Evolutionary conservation across 306 rosid genomes (phyloP).

Genomic region (Begonia loranthoides): DNA sequence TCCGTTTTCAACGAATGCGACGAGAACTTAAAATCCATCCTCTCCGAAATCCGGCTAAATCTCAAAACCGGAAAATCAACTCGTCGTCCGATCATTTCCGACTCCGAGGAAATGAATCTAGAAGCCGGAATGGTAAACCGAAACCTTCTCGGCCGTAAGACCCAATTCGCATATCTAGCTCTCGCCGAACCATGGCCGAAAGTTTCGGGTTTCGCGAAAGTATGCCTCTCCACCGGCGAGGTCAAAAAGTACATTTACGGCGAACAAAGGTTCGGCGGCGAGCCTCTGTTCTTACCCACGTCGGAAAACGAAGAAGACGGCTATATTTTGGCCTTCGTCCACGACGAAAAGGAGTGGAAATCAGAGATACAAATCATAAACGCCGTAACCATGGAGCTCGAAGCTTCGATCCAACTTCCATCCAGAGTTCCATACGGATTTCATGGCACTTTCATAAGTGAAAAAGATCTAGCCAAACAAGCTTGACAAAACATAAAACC

Average conservation of each 20-base stretch:
- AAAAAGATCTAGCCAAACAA: constrained; percentile 49
- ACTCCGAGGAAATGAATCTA: constrained; percentile 45
- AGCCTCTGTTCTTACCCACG: constrained; percentile 74
- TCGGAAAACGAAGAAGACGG: constrained; percentile 62
- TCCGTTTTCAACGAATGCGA: constrained; percentile 93
- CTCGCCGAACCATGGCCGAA: constrained; percentile 96
- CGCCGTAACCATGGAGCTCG: constrained; percentile 54
- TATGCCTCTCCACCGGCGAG: constrained; percentile 46
- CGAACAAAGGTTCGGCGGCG: constrained; percentile 55
- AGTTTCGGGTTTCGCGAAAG: constrained; percentile 86
- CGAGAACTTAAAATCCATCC: constrained; percentile 45
- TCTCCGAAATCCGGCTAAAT: constrained; percentile 73
- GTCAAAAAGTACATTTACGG: constrained; percentile 50
- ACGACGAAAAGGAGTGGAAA: constrained; percentile 77
- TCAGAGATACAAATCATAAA: constrained; percentile 67
- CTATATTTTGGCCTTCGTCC: constrained; percentile 64
- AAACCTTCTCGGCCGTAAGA: constrained; percentile 53
- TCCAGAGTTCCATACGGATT: constrained; percentile 92
- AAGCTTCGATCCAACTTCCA: constrained; percentile 67
- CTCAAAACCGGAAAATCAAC: constrained; percentile 57
- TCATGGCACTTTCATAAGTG: constrained; percentile 76
- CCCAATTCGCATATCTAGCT: constrained; percentile 64
- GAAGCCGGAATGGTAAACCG: constrained; percentile 99
- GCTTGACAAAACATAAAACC: constrained; percentile 10
- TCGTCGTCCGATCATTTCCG: constrained; percentile 34